Evolutionary conservation across 257 asterid genomes (phyloP), one percentile per base, ranked within the genome.

Genomic region (Linaria vulgaris): DNA sequence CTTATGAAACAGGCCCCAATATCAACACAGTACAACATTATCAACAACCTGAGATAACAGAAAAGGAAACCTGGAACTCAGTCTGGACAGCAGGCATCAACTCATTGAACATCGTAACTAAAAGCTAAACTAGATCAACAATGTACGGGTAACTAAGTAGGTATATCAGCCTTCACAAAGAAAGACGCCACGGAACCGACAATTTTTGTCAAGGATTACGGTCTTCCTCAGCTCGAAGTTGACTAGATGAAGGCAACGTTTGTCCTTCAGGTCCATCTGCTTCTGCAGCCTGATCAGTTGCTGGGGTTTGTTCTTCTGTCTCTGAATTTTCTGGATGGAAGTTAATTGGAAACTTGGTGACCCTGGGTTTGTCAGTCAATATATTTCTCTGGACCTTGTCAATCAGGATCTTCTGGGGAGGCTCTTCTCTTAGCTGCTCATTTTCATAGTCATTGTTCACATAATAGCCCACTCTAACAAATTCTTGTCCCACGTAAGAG

Each of bases 401-500:
- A 37, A 94, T 81, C 80, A 82, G 47, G 61, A 90, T 75, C 79
- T 87, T 94, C 71, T 79, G 96, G 0, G 97, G 99, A 76, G 96
- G 96, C 38, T 83, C 96, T 72, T 87, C 95, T 58, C 76, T 79
- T 65, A 94, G 87, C 88, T 87, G 77, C 77, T 90, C 97, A 46
- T 76, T 85, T 11, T 72, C 96, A 63, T 94, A 94, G 75, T 89
- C 99, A 38, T 89, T 90, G 70, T 94, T 94, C 69, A 92, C 95
- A 66, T 92, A 89, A 74, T 92, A 92, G 39, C 99, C 99, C 60
- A 92, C 94, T 6, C 97, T 86, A 59, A 90, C 75, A 80, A 90
- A 94, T 78, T 94, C 97, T 75, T 94, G 99, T 37, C 90, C 88
- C 84, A 87, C 22, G 66, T 85, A 94, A 55, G 97, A 94, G 85